Percentiles rank a stretch among this genome's conserved stretches.
Conservation (phyloP, 2,329 filamentous ascomycete species). For the Hymenoscyphus scutula region DNA sequence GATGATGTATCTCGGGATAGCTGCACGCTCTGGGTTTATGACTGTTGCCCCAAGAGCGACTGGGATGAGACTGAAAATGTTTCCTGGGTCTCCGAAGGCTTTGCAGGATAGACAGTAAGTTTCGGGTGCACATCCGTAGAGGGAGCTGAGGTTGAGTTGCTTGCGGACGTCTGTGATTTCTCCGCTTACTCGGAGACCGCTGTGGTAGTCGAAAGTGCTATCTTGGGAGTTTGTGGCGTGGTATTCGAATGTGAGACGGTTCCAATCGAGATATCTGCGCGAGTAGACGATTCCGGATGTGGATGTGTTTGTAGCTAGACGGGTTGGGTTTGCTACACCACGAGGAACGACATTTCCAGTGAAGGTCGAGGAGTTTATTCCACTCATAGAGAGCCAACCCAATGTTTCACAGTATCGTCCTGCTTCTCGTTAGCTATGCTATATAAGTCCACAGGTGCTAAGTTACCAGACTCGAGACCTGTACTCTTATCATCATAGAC, state of each 20-base stretch:
- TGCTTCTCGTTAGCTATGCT: constrained; percentile 11
- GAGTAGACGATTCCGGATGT: constrained; percentile 50
- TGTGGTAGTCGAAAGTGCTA: constrained; percentile 69
- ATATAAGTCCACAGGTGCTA: too few relatives aligned
- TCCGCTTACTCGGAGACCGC: constrained; percentile 67
- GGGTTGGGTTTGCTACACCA: constrained; percentile 36
- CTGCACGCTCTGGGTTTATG: constrained; percentile 53
- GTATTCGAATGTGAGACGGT: constrained; percentile 70
- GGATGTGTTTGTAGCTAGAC: constrained; percentile 28
- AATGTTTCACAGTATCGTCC: constrained; percentile 86
- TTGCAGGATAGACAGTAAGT: constrained; percentile 79
- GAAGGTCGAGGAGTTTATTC: constrained; percentile 39
- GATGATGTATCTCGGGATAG: constrained; percentile 67
- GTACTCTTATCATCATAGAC: constrained; percentile 74
- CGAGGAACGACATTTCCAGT: constrained; percentile 25
- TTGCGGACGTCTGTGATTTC: constrained; percentile 68
- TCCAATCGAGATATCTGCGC: constrained; percentile 88
- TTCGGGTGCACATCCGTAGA: constrained; percentile 75
- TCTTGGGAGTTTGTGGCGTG: constrained; percentile 73
- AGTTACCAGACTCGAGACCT: constrained; percentile 71
- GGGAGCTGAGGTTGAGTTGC: constrained; percentile 66
- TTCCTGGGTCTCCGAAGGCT: constrained; percentile 67
- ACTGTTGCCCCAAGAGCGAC: constrained; percentile 69
- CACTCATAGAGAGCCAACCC: constrained; percentile 83
- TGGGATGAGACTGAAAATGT: constrained; percentile 64